These are phyloP conservation scores for Paecilomyces dactylethromorphus DNA, from an alignment of 2,329 filamentous ascomycete species.

Conservation along the genomic window DNA sequence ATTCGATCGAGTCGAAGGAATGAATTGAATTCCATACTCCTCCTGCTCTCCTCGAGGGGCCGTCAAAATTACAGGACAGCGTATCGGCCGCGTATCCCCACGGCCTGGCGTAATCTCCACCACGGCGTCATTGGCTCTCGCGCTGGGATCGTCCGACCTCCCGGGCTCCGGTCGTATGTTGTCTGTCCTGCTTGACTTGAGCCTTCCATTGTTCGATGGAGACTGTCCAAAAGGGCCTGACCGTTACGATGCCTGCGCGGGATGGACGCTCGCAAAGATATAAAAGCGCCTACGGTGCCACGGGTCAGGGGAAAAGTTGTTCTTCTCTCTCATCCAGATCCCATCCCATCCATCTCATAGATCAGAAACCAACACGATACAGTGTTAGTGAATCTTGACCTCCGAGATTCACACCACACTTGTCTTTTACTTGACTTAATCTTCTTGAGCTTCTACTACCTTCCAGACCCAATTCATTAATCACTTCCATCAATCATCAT, in stretches of 20 bases:
- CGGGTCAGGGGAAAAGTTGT: background rate
- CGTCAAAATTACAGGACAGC: too few relatives aligned
- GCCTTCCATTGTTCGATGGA: too few relatives aligned
- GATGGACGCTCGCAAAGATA: background rate
- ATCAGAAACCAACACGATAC: background rate
- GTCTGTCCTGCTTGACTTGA: background rate
- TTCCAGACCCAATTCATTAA: background rate
- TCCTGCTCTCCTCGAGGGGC: too few relatives aligned
- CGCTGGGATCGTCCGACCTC: background rate
- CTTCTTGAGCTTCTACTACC: background rate
- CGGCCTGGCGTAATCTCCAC: background rate
- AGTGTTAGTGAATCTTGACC: background rate
- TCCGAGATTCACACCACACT: background rate
- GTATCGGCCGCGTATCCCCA: background rate
- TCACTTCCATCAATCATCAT: constrained; percentile 6
- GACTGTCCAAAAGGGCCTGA: background rate
- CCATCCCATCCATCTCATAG: background rate
- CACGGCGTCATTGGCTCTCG: background rate
- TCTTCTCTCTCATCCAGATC: background rate
- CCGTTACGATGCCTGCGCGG: background rate
- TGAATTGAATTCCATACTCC: too few relatives aligned
- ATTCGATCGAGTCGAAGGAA: background rate
- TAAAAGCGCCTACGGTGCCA: background rate
- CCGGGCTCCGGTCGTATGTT: background rate
- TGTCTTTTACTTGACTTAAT: background rate